phyloP scores from a whole-genome alignment of 345 rosid genomes.

The Lumnitzera littorea region DNA sequence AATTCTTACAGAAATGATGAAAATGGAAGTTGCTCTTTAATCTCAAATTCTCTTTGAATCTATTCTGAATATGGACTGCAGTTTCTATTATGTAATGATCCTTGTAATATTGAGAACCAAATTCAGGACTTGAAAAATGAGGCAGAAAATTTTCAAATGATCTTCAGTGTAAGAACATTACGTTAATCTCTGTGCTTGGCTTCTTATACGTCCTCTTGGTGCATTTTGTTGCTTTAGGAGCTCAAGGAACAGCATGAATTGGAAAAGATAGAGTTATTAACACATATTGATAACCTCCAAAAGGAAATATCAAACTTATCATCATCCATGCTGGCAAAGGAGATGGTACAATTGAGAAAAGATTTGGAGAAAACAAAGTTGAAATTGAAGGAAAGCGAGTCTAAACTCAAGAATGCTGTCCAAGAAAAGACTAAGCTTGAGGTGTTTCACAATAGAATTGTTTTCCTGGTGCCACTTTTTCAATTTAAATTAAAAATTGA shows the following conservation, averaged over 20 bases:
- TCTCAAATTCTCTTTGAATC: not conserved
- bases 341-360: constrained; percentile 71
- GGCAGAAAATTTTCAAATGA: constrained; percentile 38
- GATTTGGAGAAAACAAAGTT: constrained; percentile 73
- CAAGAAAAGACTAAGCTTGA: constrained; percentile 97
- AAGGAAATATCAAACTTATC: constrained; percentile 58
- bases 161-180: constrained; percentile 33
- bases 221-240: constrained; percentile 29
- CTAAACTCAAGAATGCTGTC: constrained; percentile 68
- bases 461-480: not conserved
- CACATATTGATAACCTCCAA: constrained; percentile 61
- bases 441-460: constrained; percentile 25
- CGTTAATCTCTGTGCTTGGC: not conserved
- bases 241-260: constrained; percentile 44
- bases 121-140: constrained; percentile 35
- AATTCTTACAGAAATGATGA: not conserved
- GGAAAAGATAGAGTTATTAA: constrained; percentile 44
- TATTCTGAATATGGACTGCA: constrained; percentile 19
- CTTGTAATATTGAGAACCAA: constrained; percentile 42
- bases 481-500: not conserved
- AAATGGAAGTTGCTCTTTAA: not conserved
- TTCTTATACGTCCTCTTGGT: constrained; percentile 2
- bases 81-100: constrained; percentile 41
- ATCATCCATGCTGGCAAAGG: constrained; percentile 59
- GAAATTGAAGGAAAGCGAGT: constrained; percentile 79